Evolutionary conservation across 1,284 basidiomycete genomes (phyloP), one percentile per base, ranked within the genome.

Genomic region (Microbotryum scabiosae): DNA sequence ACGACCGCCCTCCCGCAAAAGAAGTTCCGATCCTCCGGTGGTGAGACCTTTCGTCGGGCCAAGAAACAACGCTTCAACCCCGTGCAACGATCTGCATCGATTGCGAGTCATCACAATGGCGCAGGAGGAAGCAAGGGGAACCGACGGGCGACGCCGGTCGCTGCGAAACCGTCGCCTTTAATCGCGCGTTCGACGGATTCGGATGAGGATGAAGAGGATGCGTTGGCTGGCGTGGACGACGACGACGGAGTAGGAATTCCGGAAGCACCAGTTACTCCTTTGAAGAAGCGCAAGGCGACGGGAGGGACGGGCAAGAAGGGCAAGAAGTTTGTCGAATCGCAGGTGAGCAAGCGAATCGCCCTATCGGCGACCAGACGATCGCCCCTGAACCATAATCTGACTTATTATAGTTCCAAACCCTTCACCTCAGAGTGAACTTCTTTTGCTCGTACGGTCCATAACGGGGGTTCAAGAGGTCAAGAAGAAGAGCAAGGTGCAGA

Each of bases 281-380:
- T 41, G 36, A 18, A 18, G 36, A 41, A 41, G 16, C 36, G 36
- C 36, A 41, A 41, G 36, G 16, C 44, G 25, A 45, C 59, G 0
- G 60, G 60, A 12, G 63, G 63, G 20, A 43, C 63, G 32, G 59
- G 63, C 30, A 67, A 65, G 59, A 63, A 65, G 58, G 45, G 21
- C 12, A 63, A 65, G 49, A 53, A 56, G 44, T 67, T 63, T 25
- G 59, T 67, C 46, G 63, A 67, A 46, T 57, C 52, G 26, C 59
- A 67, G 59, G 66, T 67, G 46, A 32, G 60, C 4, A 32, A 5
- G 16, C 36, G 12, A 10, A 2, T 9, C 30, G 10, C 30, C 8
- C 10, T 30, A 1, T 30, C 14, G 16, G 36, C 36, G 14, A 41
- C 2, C 4, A 4, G 36, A 41, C 36, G 12, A 4, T 1, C 36